Base-by-base conservation (phyloP, 306 rosid genomes). In the Quercus alba region DNA sequence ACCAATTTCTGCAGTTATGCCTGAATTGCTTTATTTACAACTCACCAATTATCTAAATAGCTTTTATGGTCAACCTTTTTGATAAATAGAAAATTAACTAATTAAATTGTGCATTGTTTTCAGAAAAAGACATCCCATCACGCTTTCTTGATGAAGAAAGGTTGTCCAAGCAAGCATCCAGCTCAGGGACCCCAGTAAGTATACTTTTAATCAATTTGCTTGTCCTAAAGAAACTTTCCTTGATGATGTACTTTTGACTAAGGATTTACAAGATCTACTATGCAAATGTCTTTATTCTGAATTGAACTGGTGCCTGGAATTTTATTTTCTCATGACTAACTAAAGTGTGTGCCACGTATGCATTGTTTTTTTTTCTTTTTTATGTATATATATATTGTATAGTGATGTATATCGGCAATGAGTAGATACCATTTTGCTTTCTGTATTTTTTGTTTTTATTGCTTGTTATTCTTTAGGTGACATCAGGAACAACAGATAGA, bases 101-200 rank as follows among this genome's bases (percentile, higher is more conserved):
- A 31, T 56, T 72, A 56, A 77, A 17, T 13, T 66, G 46, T 84
- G 44, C 44, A 23, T 68, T 62, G 31, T 79, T 80, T 69, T 73
- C 93, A 95, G 99, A 95, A 84, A 95, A 95, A 86, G 99, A 95
- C 85, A 81, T 95, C 69, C 99, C 99, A 54, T 57, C 96, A 73
- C 90, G 81, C 72, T 88, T 80, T 85, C 80, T 91, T 0, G 98
- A 90, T 59, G 98, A 91, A 76, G 93, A 87, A 73, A 90, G 85
- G 83, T 81, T 67, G 55, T 33, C 91, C 59, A 85, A 87, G 86
- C 88, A 86, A 83, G 87, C 94, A 74, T 90, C 99, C 59, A 82
- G 96, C 86, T 91, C 98, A 25, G 93, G 88, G 70, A 78, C 78
- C 28, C 85, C 74, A 8, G 99, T 95, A 84, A 89, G 99, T 80